These are phyloP conservation scores for Sphenostylis stenocarpa DNA, from an alignment of 306 rosid species.

Conservation along the genomic window DNA sequence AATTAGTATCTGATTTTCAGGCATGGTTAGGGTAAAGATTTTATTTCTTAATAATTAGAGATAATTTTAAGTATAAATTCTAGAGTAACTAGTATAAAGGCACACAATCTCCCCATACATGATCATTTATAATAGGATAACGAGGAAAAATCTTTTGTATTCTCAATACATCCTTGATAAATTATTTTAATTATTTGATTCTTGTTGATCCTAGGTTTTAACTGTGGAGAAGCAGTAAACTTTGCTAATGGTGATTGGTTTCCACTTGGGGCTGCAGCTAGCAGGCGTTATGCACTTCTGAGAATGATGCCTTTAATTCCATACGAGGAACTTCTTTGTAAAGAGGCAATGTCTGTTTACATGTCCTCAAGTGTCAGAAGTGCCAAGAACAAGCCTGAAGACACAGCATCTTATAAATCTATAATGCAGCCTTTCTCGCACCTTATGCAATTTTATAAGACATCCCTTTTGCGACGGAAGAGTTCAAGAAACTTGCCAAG, in stretches of 20 bases:
- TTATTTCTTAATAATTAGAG: not conserved
- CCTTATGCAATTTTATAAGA: constrained; percentile 34
- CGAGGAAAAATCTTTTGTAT: not conserved
- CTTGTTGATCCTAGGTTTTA: constrained; percentile 38
- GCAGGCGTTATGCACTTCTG: constrained; percentile 36
- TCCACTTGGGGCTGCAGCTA: constrained; percentile 40
- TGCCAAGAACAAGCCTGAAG: constrained; percentile 2
- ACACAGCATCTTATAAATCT: constrained; percentile 14
- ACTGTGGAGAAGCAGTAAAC: constrained; percentile 40
- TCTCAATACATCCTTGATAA: not conserved
- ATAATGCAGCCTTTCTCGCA: constrained; percentile 29
- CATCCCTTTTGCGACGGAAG: not conserved
- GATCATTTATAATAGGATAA: not conserved
- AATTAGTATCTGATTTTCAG: not conserved
- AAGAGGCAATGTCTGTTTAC: constrained; percentile 41
- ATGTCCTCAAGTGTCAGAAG: constrained; percentile 16
- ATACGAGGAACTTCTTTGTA: constrained; percentile 51
- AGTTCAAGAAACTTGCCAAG: not conserved
- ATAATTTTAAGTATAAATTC: not conserved
- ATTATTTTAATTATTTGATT: not conserved
- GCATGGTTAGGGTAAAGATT: not conserved
- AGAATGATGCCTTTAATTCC: constrained; percentile 38
- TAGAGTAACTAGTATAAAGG: not conserved
- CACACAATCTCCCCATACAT: not conserved
- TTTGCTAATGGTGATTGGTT: constrained; percentile 47